Conservation (phyloP, 2,329 filamentous ascomycete species). For the Knoxdaviesia capensis region DNA sequence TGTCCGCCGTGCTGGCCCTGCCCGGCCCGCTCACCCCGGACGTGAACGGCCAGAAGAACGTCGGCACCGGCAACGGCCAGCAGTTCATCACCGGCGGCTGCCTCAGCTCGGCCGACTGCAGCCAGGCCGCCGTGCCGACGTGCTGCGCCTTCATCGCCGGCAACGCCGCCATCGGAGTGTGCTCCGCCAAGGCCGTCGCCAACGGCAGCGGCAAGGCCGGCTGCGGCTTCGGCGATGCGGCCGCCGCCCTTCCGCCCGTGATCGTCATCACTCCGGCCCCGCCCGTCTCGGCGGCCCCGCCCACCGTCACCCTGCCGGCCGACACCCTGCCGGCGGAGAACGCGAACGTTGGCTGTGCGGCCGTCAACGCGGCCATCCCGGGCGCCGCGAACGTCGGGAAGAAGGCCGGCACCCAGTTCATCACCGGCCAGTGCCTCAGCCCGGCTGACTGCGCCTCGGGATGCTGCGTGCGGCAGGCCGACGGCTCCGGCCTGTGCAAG, state of each 20-base stretch:
- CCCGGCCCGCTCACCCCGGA: conserved; percentile 1
- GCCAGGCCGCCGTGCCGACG: too few relatives aligned
- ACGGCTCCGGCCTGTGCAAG: conserved; percentile 3
- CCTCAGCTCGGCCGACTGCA: conserved; percentile 9
- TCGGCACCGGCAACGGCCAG: conserved; percentile 8
- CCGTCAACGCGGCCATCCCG: conserved; percentile 3
- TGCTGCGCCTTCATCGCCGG: too few relatives aligned
- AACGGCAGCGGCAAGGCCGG: too few relatives aligned
- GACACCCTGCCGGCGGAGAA: background rate
- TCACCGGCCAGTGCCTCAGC: conserved; percentile 9
- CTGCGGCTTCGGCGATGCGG: too few relatives aligned
- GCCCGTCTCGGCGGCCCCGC: too few relatives aligned
- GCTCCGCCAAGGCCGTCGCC: too few relatives aligned
- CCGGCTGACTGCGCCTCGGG: conserved; percentile 11
- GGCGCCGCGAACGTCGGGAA: conserved; percentile 9
- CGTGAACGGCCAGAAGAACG: conserved; percentile 7
- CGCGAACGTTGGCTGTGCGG: background rate
- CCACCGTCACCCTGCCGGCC: too few relatives aligned
- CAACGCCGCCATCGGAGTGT: too few relatives aligned
- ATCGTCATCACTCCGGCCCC: too few relatives aligned
- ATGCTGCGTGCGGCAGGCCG: conserved; percentile 11
- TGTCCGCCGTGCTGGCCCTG: too few relatives aligned
- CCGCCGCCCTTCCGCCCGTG: too few relatives aligned
- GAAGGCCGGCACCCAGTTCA: conserved; percentile 10
- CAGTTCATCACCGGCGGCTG: conserved; percentile 12